Evolutionary conservation across 305 asterid genomes (phyloP).

Genomic region (Solanum chacoense): DNA sequence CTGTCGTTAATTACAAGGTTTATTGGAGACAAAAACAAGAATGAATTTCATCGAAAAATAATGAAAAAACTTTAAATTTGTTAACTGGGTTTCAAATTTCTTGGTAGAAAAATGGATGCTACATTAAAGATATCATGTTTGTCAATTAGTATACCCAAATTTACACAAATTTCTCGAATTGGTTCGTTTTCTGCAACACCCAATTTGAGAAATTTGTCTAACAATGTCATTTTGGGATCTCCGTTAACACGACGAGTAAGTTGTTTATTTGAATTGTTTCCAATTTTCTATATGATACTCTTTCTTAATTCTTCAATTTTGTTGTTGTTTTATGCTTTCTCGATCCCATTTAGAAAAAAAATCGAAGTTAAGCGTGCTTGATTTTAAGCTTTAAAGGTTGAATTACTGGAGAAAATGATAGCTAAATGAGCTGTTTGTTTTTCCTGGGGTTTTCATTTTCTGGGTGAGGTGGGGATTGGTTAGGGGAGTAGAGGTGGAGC

Average conservation of each 20-base stretch:
- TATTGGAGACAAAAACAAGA: not conserved
- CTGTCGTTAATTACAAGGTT: not conserved
- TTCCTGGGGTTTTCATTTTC: not conserved
- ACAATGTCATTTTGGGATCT: constrained; percentile 15
- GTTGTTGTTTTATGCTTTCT: not conserved
- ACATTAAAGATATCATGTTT: constrained; percentile 20
- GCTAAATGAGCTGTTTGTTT: not conserved
- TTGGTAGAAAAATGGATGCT: constrained; percentile 20
- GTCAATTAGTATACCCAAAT: constrained; percentile 7
- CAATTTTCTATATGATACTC: not conserved
- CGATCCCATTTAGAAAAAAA: not conserved
- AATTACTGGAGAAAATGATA: not conserved
- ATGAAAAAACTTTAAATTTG: not conserved
- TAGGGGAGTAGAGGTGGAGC: not conserved
- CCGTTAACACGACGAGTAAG: constrained; percentile 26
- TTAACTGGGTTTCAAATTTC: not conserved
- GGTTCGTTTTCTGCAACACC: constrained; percentile 5
- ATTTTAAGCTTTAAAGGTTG: not conserved
- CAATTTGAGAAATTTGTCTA: constrained; percentile 4
- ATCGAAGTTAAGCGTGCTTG: not conserved
- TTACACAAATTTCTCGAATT: constrained; percentile 6
- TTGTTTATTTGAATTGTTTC: not conserved
- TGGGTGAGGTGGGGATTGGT: no score
- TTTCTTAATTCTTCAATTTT: not conserved
- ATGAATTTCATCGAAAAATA: not conserved